Conservation (phyloP, 2,329 filamentous ascomycete genomes). For the Scytalidium sp. region DNA sequence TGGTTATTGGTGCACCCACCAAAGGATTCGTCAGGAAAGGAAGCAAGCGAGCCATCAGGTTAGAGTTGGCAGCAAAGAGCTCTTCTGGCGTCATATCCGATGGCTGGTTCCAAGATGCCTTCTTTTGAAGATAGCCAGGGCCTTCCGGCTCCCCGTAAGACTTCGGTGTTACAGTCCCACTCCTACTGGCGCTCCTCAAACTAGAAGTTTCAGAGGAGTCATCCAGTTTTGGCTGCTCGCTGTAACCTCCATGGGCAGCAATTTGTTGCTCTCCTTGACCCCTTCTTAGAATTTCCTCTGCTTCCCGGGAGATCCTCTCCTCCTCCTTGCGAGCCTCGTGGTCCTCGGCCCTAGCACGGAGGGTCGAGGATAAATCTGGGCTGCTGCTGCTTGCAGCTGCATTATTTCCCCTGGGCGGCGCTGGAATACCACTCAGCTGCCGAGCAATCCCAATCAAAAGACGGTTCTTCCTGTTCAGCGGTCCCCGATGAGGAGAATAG, state of each 20-base stretch:
- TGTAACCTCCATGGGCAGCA: slow-evolving; percentile 71
- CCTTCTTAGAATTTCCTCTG: slow-evolving; percentile 69
- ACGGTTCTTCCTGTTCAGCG: slow-evolving; percentile 82
- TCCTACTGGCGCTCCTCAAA: slow-evolving; percentile 10
- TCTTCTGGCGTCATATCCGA: slow-evolving; percentile 72
- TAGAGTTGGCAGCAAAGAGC: slow-evolving; percentile 74
- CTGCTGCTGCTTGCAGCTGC: slow-evolving; percentile 23
- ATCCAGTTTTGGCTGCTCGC: slow-evolving; percentile 56
- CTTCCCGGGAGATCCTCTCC: slow-evolving; percentile 70
- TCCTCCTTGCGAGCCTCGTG: slow-evolving; percentile 51
- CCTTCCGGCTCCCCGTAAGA: slow-evolving; percentile 19
- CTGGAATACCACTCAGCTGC: slow-evolving; percentile 81
- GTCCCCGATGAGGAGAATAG: slow-evolving; percentile 80
- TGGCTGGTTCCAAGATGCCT: slow-evolving; percentile 33
- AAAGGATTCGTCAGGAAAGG: slow-evolving; percentile 88
- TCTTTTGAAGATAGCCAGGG: slow-evolving; percentile 38
- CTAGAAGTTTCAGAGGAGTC: slow-evolving; percentile 31
- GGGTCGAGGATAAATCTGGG: slow-evolving; percentile 20
- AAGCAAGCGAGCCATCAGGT: slow-evolving; percentile 81
- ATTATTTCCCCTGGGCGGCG: slow-evolving; percentile 47
- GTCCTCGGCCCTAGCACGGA: slow-evolving; percentile 33
- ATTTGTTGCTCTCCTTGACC: slow-evolving; percentile 70
- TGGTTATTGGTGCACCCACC: slow-evolving; percentile 73
- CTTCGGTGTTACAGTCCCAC: slow-evolving; percentile 18
- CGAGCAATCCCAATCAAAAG: slow-evolving; percentile 83